Evolutionary conservation across 2,329 filamentous ascomycete genomes (phyloP), one percentile per base, ranked within the genome.

Genomic region (Paracorniculantispora psalliotae): DNA sequence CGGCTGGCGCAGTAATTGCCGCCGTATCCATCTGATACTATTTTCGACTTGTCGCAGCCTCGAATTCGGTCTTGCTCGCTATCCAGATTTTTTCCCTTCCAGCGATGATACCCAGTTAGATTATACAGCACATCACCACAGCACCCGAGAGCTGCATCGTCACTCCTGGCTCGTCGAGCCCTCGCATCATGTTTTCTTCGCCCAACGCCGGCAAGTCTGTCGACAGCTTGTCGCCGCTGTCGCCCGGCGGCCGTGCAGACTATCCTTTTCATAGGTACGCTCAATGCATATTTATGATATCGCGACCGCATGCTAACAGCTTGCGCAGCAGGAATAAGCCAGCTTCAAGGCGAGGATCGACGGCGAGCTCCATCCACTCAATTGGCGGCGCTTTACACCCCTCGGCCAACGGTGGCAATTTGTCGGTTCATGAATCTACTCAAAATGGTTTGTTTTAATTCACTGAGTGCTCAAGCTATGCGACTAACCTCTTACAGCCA

Each of bases 351-450:
- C 83, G 92, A 73, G 89, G 86, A 62, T 97, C 94, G 57, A 90
- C 87, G 26, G 88, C 92, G 47, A 96, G 92, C 78, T 97, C 93
- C 23, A 85, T 93, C 66, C 86, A 88, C 69, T 97, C 92, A 33
- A 86, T 96, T 70, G 92, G 92, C 62, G 91, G 91, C n/a, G 82
- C 85, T 37, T 77, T 96, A 61, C 91, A 96, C 69, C 86, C 84
- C 9, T 82, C 84, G n/a, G 76, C 82, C 2, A 78, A 68, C 66
- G 80, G 72, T 72, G 79, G 82, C 77, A 76, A 79, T 61, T 75
- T 81, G 61, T 81, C 87, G 17, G 73, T 84, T 15, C 73, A 79
- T 37, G 92, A 96, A 73, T 84, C 86, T n/a, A 86, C 88, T 12
- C 90, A 92, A 67, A 97, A 96, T 82, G 92, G 88, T 90, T 72